Conservation (phyloP, 805 yeast species). For the Wickerhamomyces xylosicus region DNA sequence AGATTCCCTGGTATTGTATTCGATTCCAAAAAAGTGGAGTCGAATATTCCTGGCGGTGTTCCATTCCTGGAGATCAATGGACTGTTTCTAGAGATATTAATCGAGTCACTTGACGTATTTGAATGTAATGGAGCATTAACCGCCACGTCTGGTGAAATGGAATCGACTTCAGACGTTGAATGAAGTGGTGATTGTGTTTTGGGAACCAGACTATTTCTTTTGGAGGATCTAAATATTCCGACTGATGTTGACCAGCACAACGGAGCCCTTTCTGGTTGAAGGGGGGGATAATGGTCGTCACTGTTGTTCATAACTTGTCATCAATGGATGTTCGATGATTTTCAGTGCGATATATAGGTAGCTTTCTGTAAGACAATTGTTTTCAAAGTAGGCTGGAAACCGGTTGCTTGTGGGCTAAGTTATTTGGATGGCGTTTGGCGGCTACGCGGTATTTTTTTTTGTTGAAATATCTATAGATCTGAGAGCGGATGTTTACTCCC, state of each 20-base stretch:
- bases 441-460: no score
- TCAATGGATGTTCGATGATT: neutral
- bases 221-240: neutral
- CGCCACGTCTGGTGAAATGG: conserved; percentile 1
- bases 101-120: conserved; percentile 5
- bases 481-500: no score
- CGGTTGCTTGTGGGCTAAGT: no score
- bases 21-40: conserved; percentile 3
- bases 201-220: neutral
- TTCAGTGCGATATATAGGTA: no score
- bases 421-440: no score
- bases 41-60: conserved; percentile 4
- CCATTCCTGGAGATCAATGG: neutral
- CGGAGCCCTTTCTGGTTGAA: neutral
- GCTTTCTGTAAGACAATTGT: neutral
- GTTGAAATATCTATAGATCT: no score
- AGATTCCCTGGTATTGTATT: conserved; percentile 24
- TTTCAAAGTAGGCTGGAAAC: no score
- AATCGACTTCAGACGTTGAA: no score
- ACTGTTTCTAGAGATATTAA: conserved; percentile 3
- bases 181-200: neutral
- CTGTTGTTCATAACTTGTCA: neutral
- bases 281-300: neutral
- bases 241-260: neutral
- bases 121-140: conserved; percentile 11